Percentiles rank a stretch among this genome's conserved stretches.
These are phyloP conservation scores for Ramularia endophylla DNA, from an alignment of 2,329 filamentous ascomycete genomes.

Conservation along the genomic window DNA sequence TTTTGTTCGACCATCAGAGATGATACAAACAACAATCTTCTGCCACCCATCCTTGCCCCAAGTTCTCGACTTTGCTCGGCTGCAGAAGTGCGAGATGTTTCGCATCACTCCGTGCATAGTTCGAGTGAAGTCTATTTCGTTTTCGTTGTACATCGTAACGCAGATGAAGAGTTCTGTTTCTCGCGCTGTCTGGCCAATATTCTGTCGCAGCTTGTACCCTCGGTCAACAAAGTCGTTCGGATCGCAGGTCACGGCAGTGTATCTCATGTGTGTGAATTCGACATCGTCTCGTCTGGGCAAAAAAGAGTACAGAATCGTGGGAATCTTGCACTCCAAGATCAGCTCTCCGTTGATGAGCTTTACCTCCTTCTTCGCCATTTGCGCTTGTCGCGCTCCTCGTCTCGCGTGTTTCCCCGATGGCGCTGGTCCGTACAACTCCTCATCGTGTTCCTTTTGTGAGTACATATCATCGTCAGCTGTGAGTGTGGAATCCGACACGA, in stretches of 20 bases:
- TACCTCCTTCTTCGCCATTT: conserved; percentile 91
- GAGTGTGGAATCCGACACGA: conserved; percentile 55
- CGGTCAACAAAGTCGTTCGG: conserved; percentile 85
- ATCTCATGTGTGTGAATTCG: conserved; percentile 98
- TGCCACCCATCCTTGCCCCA: conserved; percentile 99
- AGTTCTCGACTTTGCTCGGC: conserved; percentile 80
- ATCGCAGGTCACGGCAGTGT: conserved; percentile 97
- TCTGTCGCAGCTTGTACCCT: conserved; percentile 89
- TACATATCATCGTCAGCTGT: conserved; percentile 59
- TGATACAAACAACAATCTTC: conserved; percentile 97
- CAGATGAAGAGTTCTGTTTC: conserved; percentile 97
- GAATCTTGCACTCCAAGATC: conserved; percentile 97
- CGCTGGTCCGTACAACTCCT: conserved; percentile 68
- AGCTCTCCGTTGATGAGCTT: conserved; percentile 96
- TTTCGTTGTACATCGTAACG: conserved; percentile 98
- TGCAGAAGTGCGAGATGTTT: conserved; percentile 96
- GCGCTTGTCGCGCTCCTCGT: conserved; percentile 76
- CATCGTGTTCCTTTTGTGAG: conserved; percentile 46
- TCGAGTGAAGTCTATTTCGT: conserved; percentile 91
- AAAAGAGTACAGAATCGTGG: conserved; percentile 96
- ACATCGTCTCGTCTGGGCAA: conserved; percentile 85
- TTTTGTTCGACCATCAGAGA: conserved; percentile 88
- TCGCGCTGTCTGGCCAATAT: conserved; percentile 72
- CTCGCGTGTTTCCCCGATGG: conserved; percentile 82
- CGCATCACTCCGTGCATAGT: conserved; percentile 99